phyloP scores from a whole-genome alignment of 1,284 basidiomycete genomes.

The Trichosporon coremiiforme region DNA sequence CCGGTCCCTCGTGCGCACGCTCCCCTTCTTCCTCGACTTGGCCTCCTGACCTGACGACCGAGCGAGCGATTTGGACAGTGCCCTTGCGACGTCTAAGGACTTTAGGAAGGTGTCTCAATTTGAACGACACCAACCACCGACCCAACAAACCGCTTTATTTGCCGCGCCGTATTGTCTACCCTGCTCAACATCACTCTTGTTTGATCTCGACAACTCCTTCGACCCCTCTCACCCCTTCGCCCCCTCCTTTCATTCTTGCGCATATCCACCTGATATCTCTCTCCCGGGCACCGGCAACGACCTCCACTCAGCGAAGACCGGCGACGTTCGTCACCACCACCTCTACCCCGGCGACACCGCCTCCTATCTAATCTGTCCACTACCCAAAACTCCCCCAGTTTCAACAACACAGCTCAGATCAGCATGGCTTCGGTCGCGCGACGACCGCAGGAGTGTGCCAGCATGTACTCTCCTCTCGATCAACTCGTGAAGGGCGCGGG shows the following conservation, averaged over 20 bases:
- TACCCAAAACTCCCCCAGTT: slow-evolving; percentile 3
- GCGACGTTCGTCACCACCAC: background rate
- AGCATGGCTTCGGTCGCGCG: slow-evolving; percentile 19
- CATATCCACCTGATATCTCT: background rate
- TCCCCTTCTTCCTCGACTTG: background rate
- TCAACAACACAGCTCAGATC: slow-evolving; percentile 11
- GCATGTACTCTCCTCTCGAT: slow-evolving; percentile 30
- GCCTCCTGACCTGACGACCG: background rate
- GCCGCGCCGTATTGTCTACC: background rate
- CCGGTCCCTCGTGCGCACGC: slow-evolving; percentile 1
- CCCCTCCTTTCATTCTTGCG: slow-evolving; percentile 10
- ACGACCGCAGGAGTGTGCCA: slow-evolving; percentile 13
- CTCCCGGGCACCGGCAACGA: background rate
- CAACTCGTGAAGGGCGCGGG: slow-evolving; percentile 28
- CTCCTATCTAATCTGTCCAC: background rate
- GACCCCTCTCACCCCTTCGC: background rate
- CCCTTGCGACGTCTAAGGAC: slow-evolving; percentile 3
- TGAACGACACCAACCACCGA: slow-evolving; percentile 7
- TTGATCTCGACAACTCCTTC: background rate
- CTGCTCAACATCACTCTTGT: background rate
- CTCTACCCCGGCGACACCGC: background rate
- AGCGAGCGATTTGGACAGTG: background rate
- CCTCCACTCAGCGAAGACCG: background rate
- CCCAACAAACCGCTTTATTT: background rate
- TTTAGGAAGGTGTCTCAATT: background rate